These are phyloP conservation scores for Lyophyllum shimeji DNA, from an alignment of 768 basidiomycete genomes.

Conservation along the genomic window DNA sequence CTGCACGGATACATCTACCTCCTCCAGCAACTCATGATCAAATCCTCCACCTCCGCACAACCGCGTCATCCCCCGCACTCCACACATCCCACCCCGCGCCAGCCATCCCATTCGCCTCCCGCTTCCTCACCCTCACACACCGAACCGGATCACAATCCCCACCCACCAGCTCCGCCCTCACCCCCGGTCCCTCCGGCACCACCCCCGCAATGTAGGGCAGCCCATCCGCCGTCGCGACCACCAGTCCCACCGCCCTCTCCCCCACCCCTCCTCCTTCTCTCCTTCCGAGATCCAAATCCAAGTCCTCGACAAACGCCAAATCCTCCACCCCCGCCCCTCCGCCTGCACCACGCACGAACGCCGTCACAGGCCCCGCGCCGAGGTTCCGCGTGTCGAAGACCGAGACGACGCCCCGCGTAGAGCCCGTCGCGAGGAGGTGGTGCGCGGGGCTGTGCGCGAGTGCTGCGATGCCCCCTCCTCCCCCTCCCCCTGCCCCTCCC, in stretches of 20 bases:
- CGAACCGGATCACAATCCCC: slow-evolving; percentile 62
- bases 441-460: slow-evolving; percentile 31
- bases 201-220: slow-evolving; percentile 54
- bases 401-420: slow-evolving; percentile 50
- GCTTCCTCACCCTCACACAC: slow-evolving; percentile 31
- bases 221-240: slow-evolving; percentile 57
- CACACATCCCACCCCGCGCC: slow-evolving; percentile 36
- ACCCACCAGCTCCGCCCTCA: slow-evolving; percentile 53
- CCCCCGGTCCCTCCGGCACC: slow-evolving; percentile 39
- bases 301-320: slow-evolving; percentile 32
- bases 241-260: slow-evolving; percentile 25
- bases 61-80: slow-evolving; percentile 64
- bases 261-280: slow-evolving; percentile 1
- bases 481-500: too few species aligned
- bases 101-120: slow-evolving; percentile 15
- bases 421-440: slow-evolving; percentile 58
- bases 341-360: slow-evolving; percentile 24
- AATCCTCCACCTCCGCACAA: slow-evolving; percentile 45
- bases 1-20: neutral
- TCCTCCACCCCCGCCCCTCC: slow-evolving; percentile 45
- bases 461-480: too few species aligned
- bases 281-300: neutral
- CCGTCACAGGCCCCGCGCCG: slow-evolving; percentile 25
- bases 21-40: neutral
- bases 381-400: slow-evolving; percentile 49